Evolutionary conservation across 495 filamentous ascomycete species (phyloP).

Genomic region (Penicillium samsonianum): DNA sequence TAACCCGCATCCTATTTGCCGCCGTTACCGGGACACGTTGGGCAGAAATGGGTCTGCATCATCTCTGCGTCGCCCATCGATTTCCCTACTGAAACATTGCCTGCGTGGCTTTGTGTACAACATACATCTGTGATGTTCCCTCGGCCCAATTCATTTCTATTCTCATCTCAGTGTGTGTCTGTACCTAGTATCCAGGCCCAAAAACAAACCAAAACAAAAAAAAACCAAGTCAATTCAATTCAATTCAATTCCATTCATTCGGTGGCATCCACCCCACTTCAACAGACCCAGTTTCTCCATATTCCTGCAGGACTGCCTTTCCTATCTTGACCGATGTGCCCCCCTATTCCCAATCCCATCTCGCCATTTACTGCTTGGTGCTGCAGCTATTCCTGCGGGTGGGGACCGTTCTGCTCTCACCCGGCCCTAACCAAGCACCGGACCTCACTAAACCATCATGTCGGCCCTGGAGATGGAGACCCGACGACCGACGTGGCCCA

Average conservation of each 20-base stretch:
- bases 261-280: conserved; percentile 29
- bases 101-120: conserved; percentile 16
- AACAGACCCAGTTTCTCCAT: conserved; percentile 27
- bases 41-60: conserved; percentile 41
- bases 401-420: conserved; percentile 30
- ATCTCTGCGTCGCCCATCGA: conserved; percentile 8
- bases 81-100: conserved; percentile 16
- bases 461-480: conserved; percentile 25
- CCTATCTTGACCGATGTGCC: conserved; percentile 25
- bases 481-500: conserved; percentile 44
- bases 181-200: conserved; percentile 1
- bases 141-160: conserved; percentile 8
- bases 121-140: conserved; percentile 4
- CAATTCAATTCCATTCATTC: conserved; percentile 13
- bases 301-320: conserved; percentile 24
- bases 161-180: conserved; percentile 9
- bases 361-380: conserved; percentile 21
- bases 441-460: conserved; percentile 26
- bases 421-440: conserved; percentile 38
- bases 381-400: conserved; percentile 30
- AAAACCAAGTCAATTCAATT: conserved; percentile 4
- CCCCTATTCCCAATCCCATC: conserved; percentile 23
- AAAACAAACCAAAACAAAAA: conserved; percentile 7
- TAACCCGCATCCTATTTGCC: conserved; percentile 36
- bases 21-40: conserved; percentile 39